phyloP scores from a whole-genome alignment of 1,284 basidiomycete genomes.

The Cutaneotrichosporon arboriforme region DNA sequence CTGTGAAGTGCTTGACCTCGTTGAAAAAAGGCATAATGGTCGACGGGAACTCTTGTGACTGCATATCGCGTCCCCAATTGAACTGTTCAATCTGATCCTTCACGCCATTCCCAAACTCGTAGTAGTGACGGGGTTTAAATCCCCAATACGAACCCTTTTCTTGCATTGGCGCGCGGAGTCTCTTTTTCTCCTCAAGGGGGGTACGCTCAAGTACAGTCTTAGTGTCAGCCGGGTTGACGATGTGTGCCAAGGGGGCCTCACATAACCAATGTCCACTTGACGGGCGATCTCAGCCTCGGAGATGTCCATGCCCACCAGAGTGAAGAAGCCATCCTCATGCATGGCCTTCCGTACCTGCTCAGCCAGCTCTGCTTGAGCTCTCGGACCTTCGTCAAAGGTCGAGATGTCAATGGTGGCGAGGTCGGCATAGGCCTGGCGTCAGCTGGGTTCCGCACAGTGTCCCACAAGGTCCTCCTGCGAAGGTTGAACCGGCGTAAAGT shows the following conservation, averaged over 20 bases:
- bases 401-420: constrained; percentile 19
- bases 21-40: constrained; percentile 15
- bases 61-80: constrained; percentile 25
- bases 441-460: background rate
- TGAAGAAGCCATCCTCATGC: constrained; percentile 24
- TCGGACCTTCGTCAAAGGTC: constrained; percentile 12
- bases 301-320: constrained; percentile 14
- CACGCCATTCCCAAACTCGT: constrained; percentile 28
- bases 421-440: constrained; percentile 20
- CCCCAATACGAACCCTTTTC: constrained; percentile 17
- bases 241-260: constrained; percentile 10
- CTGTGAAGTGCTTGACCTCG: constrained; percentile 21
- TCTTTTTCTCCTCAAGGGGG: constrained; percentile 19
- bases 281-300: constrained; percentile 15
- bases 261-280: constrained; percentile 26
- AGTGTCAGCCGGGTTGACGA: background rate
- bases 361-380: constrained; percentile 12
- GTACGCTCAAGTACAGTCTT: constrained; percentile 22
- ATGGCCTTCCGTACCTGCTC: constrained; percentile 17
- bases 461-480: constrained; percentile 8
- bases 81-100: constrained; percentile 30
- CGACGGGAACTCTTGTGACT: constrained; percentile 18
- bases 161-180: constrained; percentile 15
- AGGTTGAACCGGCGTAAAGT: constrained; percentile 11
- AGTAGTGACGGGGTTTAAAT: constrained; percentile 24